Evolutionary conservation across 495 filamentous ascomycete genomes (phyloP), one percentile per base, ranked within the genome.

Genomic region (Hypoxylon cercidicola): DNA sequence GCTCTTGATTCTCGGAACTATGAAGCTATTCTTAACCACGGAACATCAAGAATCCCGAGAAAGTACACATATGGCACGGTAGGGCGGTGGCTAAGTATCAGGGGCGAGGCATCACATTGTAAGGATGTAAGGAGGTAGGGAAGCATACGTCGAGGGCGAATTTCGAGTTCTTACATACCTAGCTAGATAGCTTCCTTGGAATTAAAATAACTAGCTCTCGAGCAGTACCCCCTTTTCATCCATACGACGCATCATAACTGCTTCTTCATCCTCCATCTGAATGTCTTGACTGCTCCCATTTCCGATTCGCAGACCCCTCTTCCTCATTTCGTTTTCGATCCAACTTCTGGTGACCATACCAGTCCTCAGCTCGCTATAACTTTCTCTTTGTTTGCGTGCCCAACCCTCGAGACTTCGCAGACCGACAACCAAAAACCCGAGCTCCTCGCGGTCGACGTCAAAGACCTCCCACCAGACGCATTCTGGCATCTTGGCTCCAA

Each of bases 401-500:
- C 90, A 93, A 0, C 86, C 88, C 64, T 90, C 89, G 44, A 94
- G 81, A 55, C 94, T 97, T 47, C 85, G 78, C 86, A 99, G 87
- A 0, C 81, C 93, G 21, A 97, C 91, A 11, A 96, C 94, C 64
- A 99, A 70, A 68, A 98, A 98, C 3, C 95, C 95, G 46, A 98
- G 79, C 73, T 97, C 93, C 81, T 99, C 95, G 18, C 96, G 82
- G 48, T 97, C 94, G n/a, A 93, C 91, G 78, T 99, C 95, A 75
- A 99, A 98, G 0, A 97, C 90, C 77, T 96, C 93, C 95, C 95
- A 99, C 95, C 95, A 99, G 49, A 92, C 89, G 20, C 79, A 82
- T 48, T 88, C 88, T 2, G 94, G 90, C 75, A 98, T 81, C 72
- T 90, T 92, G 25, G 89, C 84, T 0, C 82, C 88, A 2, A 87